These are phyloP conservation scores for Sarocladiaceae sp. DNA, from an alignment of 2,329 filamentous ascomycete species.

Conservation along the genomic window DNA sequence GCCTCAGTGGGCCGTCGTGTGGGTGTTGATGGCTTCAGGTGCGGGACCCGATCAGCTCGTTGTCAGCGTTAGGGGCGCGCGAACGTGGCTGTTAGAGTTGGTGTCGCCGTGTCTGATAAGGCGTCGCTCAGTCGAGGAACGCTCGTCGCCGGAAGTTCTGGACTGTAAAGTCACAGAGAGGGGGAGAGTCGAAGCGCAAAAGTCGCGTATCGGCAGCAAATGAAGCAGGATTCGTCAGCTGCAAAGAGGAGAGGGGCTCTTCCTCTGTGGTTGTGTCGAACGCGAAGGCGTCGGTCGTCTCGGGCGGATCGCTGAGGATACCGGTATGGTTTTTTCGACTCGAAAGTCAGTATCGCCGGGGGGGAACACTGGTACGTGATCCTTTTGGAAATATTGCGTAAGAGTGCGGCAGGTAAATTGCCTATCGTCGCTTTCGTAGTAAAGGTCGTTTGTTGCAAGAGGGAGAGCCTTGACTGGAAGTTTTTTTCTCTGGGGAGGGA, in stretches of 20 bases:
- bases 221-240: slow-evolving; percentile 2
- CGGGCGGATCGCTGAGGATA: slow-evolving; percentile 5
- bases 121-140: slow-evolving; percentile 7
- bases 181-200: neutral
- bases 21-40: slow-evolving; percentile 10
- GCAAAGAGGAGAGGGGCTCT: neutral
- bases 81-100: neutral
- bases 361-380: slow-evolving; percentile 2
- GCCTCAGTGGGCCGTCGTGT: slow-evolving; percentile 10
- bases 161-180: neutral
- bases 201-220: neutral
- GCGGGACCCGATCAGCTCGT: slow-evolving; percentile 7
- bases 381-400: neutral
- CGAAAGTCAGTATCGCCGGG: slow-evolving; percentile 8
- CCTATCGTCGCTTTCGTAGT: slow-evolving; percentile 11
- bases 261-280: neutral
- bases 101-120: slow-evolving; percentile 8
- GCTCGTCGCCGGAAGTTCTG: slow-evolving; percentile 5
- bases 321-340: slow-evolving; percentile 2
- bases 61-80: neutral
- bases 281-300: slow-evolving; percentile 8
- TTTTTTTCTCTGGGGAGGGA: slow-evolving; percentile 9
- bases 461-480: slow-evolving; percentile 5
- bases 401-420: neutral
- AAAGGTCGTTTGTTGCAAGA: slow-evolving; percentile 10